Base-by-base conservation (phyloP, 2,329 filamentous ascomycete genomes). In the Helotiales sp. region DNA sequence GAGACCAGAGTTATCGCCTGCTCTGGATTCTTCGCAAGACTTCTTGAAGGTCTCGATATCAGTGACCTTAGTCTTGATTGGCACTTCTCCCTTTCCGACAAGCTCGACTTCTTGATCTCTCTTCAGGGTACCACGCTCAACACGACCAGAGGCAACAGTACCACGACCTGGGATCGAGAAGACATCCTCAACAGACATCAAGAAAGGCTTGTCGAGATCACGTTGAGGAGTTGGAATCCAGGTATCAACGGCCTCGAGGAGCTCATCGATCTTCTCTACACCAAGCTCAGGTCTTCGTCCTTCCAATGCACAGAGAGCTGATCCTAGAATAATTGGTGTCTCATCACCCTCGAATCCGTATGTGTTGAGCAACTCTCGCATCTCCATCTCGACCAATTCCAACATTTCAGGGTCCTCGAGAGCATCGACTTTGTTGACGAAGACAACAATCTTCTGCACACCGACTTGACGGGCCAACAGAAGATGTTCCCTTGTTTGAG, bases 11-110 rank as follows among this genome's bases (percentile, higher is more conserved):
- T 98, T 99, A 79, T 99, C 95, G 76, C 95, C 95, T 62, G 95
- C 95, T 70, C 90, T 86, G 59, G 93, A 96, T 79, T 96, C 91
- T 58, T 97, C 93, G 77, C 95, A 98, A 50, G 92, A 96, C 86
- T 99, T 99, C 85, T 98, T 97, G 85, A 99, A 99, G 66, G 93
- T 99, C 83, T 99, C 95, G 68, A 99, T 98, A 73, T 99, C 96
- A 72, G 95, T 99, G 66, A 99, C 93, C 84, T 97, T 98, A 77
- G 95, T 98, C 87, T 96, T 97, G 82, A 98, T 90, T 66, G 91
- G 79, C 46, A 86, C 83, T 57, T 79, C 77, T 67, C 88, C 86
- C 81, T 95, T 96, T 74, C 95, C 95, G 61, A 99, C 84, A 64
- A 99, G 85, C 82, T 99, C 95, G 66, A 99, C 86, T 73, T 99